phyloP scores from a whole-genome alignment of 371 early-diverging fungal species.

The Aphelidium insulamus region DNA sequence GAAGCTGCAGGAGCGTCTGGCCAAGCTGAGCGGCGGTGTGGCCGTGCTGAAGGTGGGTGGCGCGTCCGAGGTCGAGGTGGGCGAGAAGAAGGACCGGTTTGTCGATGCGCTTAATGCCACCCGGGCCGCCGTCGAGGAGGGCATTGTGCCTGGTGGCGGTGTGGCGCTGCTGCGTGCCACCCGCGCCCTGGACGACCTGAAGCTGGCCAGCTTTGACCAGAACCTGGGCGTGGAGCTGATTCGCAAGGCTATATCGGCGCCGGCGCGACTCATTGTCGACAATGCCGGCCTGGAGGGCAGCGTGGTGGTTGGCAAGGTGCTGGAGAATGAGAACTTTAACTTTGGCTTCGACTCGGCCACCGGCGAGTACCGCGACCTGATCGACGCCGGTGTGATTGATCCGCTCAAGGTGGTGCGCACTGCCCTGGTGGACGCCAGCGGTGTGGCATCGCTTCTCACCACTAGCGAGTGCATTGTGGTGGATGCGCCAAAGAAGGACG shows the following conservation, averaged over 20 bases:
- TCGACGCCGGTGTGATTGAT: slow-evolving; percentile 83
- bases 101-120: slow-evolving; percentile 95
- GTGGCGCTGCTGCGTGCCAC: slow-evolving; percentile 82
- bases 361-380: slow-evolving; percentile 83
- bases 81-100: slow-evolving; percentile 97
- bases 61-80: slow-evolving; percentile 89
- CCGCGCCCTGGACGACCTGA: slow-evolving; percentile 43
- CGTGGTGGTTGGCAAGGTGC: slow-evolving; percentile 80
- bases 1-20: slow-evolving; percentile 94
- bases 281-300: slow-evolving; percentile 93
- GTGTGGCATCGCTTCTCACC: slow-evolving; percentile 84
- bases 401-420: slow-evolving; percentile 96
- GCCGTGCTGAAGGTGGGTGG: slow-evolving; percentile 97
- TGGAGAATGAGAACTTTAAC: slow-evolving; percentile 64
- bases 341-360: slow-evolving; percentile 78
- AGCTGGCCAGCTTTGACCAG: slow-evolving; percentile 90
- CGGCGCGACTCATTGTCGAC: slow-evolving; percentile 76
- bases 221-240: slow-evolving; percentile 87
- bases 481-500: slow-evolving; percentile 64
- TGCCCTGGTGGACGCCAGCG: slow-evolving; percentile 78
- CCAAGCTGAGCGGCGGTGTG: slow-evolving; percentile 91
- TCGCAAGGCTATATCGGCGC: slow-evolving; percentile 73
- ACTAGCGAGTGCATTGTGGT: slow-evolving; percentile 92
- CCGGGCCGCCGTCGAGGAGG: slow-evolving; percentile 95
- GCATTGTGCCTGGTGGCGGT: slow-evolving; percentile 95